Evolutionary conservation across 768 basidiomycete species (phyloP).

Genomic region (Mycena floridula): DNA sequence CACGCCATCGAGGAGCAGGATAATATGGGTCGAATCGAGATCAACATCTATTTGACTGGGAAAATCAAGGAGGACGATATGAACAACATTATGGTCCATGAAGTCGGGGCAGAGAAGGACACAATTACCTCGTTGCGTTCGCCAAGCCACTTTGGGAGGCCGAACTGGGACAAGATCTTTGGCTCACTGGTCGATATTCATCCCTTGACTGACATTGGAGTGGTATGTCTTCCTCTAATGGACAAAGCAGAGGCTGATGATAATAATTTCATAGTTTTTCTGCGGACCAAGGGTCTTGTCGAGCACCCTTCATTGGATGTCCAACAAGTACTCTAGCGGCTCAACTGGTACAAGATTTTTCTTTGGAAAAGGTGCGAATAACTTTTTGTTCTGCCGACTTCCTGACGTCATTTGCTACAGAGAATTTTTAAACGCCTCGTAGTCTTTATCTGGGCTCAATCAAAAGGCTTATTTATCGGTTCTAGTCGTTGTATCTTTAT

Average conservation of each 20-base stretch:
- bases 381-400: constrained; percentile 2
- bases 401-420: constrained; percentile 11
- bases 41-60: constrained; percentile 90
- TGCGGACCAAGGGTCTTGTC: constrained; percentile 78
- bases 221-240: no score
- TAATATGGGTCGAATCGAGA: constrained; percentile 78
- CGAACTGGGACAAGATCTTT: constrained; percentile 80
- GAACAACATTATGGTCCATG: constrained; percentile 89
- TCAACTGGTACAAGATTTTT: constrained; percentile 80
- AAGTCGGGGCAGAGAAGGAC: constrained; percentile 90
- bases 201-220: constrained; percentile 82
- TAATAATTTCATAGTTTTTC: constrained; percentile 51
- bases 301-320: constrained; percentile 66
- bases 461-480: no score
- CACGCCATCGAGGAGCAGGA: constrained; percentile 94
- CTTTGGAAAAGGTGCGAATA: constrained; percentile 77
- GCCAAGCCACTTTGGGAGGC: constrained; percentile 89
- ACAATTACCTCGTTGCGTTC: constrained; percentile 85
- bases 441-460: no score
- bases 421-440: constrained; percentile 31
- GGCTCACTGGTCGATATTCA: constrained; percentile 73
- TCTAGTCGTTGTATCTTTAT: no score
- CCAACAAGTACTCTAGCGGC: constrained; percentile 81
- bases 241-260: no score
- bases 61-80: constrained; percentile 90